Base-by-base conservation (phyloP, 768 basidiomycete genomes). In the Mycena rebaudengoi region DNA sequence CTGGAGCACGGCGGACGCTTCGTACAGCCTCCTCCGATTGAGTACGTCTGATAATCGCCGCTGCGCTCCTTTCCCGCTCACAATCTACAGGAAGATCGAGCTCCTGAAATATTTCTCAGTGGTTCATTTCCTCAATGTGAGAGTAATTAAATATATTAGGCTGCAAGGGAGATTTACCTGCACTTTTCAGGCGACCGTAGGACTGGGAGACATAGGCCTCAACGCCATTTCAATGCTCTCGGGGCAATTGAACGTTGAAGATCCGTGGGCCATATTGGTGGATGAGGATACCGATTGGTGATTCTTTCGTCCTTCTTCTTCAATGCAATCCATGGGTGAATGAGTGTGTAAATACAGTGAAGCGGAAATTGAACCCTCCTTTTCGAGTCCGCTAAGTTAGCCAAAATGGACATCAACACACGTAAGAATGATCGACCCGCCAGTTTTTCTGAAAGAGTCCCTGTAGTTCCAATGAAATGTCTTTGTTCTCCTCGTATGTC, bases 1-100 rank as follows among this genome's bases (percentile, higher is more conserved):
- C 41, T 64, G 14, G n/a, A 51, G 28, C 16, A 64, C 32, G 62
- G 62, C 20, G 62, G 62, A 5, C 62, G 55, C 1, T 58, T 64
- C 33, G 62, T 64, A 2, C 32, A 58, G n/a, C 55, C 62, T 8
- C 55, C 54, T 8, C 55, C 62, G 8, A 44, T 64, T 7, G 55
- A 51, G 62, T 64, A 44, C 16, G 55, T 55, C n/a, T n/a, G n/a
- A n/a, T n/a, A n/a, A n/a, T n/a, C n/a, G n/a, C n/a, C n/a, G n/a
- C n/a, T n/a, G n/a, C n/a, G 18, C 20, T n/a, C n/a, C n/a, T n/a
- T n/a, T n/a, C n/a, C n/a, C n/a, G n/a, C n/a, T 16, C 10, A 32
- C 6, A 7, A 20, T 25, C 23, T 8, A 0, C 4, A 62, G 61
- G 40, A 54, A 30, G 21, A 10, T 55, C 21, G 61, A 62, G 37